Percentiles rank a stretch among this genome's conserved stretches.
These are phyloP conservation scores for Alternaria novae-zelandiae DNA, from an alignment of 2,329 filamentous ascomycete genomes.

Conservation along the genomic window DNA sequence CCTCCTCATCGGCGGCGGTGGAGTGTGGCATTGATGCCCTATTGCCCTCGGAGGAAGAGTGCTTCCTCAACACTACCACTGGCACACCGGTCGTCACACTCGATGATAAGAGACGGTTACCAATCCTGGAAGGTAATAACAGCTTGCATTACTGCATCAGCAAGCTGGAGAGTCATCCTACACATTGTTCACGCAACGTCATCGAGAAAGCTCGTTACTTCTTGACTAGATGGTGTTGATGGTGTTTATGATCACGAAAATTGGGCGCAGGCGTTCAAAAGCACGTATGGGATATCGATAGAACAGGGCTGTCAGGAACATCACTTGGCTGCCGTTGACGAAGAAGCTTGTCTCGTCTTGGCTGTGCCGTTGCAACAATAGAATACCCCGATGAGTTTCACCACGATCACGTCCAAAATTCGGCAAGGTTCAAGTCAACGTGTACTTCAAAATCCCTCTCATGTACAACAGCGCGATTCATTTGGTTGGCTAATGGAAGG, in stretches of 20 bases:
- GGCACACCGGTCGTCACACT: slow-evolving; percentile 4
- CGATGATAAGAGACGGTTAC: neutral
- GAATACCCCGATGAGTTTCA: neutral
- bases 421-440: neutral
- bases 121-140: neutral
- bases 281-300: neutral
- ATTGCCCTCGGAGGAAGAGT: slow-evolving; percentile 1
- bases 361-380: neutral
- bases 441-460: neutral
- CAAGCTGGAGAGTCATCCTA: slow-evolving; percentile 1
- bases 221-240: slow-evolving; percentile 3
- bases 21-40: slow-evolving; percentile 3
- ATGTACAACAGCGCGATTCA: neutral
- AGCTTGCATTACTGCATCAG: slow-evolving; percentile 7
- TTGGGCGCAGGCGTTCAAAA: neutral
- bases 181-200: neutral
- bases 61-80: neutral
- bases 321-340: neutral
- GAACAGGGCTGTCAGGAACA: neutral
- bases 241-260: neutral
- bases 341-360: neutral
- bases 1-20: neutral
- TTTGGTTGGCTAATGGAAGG: neutral
- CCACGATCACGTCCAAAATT: neutral
- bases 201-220: slow-evolving; percentile 3